Evolutionary conservation across 1,139 yeast genomes (phyloP).

Genomic region (Suhomyces anneliseae): DNA sequence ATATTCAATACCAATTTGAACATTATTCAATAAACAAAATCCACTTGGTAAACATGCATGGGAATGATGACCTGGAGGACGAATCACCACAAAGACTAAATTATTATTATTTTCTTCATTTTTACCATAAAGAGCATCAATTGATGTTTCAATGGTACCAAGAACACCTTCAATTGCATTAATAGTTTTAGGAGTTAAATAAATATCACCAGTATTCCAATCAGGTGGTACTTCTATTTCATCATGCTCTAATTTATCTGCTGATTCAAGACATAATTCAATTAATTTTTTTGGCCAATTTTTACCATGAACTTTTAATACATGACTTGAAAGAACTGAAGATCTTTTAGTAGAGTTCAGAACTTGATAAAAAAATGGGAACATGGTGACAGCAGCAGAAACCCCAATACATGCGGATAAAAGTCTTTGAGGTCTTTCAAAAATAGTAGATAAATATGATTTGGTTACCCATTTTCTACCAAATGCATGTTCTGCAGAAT

Average conservation of each 20-base stretch:
- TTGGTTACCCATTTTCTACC: constrained; percentile 78
- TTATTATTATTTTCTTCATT: constrained; percentile 36
- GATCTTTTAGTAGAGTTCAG: constrained; percentile 49
- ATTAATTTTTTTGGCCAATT: constrained; percentile 68
- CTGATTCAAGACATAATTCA: constrained; percentile 60
- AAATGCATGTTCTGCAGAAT: constrained; percentile 66
- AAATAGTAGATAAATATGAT: constrained; percentile 65
- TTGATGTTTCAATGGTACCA: constrained; percentile 74
- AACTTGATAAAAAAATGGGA: constrained; percentile 60
- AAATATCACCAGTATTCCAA: constrained; percentile 87
- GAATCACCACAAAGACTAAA: constrained; percentile 65
- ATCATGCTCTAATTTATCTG: constrained; percentile 52
- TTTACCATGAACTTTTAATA: constrained; percentile 69
- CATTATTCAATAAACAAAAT: constrained; percentile 82
- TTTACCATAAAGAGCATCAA: constrained; percentile 42
- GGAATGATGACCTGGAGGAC: constrained; percentile 94
- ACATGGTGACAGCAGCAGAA: constrained; percentile 72
- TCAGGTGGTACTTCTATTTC: constrained; percentile 74
- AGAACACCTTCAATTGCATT: constrained; percentile 77
- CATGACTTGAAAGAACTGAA: constrained; percentile 57
- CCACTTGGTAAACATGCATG: constrained; percentile 84
- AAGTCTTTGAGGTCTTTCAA: constrained; percentile 81
- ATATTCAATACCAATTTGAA: constrained; percentile 79
- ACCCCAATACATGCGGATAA: constrained; percentile 77
- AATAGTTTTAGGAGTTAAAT: constrained; percentile 65